phyloP scores from a whole-genome alignment of 2,329 filamentous ascomycete genomes.

The Colletotrichum godetiae region DNA sequence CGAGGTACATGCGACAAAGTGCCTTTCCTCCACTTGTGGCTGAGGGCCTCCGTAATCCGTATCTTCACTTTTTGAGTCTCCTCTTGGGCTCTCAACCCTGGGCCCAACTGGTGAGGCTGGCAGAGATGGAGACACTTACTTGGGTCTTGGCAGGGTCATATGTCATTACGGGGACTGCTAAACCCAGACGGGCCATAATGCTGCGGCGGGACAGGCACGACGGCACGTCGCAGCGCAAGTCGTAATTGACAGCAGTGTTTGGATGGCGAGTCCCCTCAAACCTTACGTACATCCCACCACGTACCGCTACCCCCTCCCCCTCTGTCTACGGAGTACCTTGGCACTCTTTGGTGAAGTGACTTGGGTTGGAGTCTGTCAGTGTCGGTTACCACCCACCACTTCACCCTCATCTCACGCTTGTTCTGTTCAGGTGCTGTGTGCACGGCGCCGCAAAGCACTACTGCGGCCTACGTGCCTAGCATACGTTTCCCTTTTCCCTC shows the following conservation, averaged over 20 bases:
- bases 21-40: background rate
- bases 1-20: conserved; percentile 3
- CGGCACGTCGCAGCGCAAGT: conserved; percentile 19
- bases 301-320: conserved; percentile 3
- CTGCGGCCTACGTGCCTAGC: conserved; percentile 2
- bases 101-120: conserved; percentile 17
- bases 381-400: background rate
- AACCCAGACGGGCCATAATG: conserved; percentile 8
- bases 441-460: conserved; percentile 1
- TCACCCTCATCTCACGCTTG: too few species aligned
- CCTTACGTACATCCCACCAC: conserved; percentile 25
- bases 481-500: conserved; percentile 13
- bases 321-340: too few species aligned
- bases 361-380: background rate
- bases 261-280: conserved; percentile 32
- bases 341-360: too few species aligned
- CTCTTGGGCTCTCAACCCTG: conserved; percentile 19
- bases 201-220: conserved; percentile 19
- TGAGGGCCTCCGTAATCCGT: background rate
- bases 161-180: conserved; percentile 33
- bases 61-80: background rate
- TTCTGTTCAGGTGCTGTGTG: background rate
- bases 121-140: conserved; percentile 21
- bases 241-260: conserved; percentile 30
- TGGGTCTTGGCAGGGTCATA: conserved; percentile 28